phyloP scores from a whole-genome alignment of 176 grass and related monocot species.

The Themeda triandra region DNA sequence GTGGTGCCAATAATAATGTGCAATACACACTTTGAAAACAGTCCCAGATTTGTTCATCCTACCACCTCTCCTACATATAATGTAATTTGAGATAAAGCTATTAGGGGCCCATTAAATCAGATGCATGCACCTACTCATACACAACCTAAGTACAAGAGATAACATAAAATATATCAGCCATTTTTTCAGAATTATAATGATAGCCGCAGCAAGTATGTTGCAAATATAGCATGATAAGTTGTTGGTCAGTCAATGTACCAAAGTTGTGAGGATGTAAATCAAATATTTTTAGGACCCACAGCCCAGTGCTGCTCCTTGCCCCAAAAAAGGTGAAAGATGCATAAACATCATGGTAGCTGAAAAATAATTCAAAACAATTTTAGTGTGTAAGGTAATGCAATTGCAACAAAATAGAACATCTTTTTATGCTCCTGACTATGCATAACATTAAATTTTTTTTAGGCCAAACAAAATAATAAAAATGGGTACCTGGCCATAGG shows the following conservation, averaged over 20 bases:
- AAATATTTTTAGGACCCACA: neutral
- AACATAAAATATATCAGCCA: neutral
- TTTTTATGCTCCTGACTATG: neutral
- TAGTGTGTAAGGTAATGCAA: neutral
- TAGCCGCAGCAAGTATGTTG: neutral
- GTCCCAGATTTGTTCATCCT: neutral
- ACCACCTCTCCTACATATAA: neutral
- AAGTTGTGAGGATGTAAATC: too few species aligned
- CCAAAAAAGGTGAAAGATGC: neutral
- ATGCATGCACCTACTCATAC: neutral
- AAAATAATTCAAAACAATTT: neutral
- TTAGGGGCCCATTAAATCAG: neutral
- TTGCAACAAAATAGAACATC: neutral
- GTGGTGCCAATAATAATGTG: constrained; percentile 19
- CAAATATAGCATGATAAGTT: neutral
- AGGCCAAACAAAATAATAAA: neutral
- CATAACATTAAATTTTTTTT: neutral
- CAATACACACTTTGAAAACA: constrained; percentile 6
- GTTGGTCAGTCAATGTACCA: too few species aligned
- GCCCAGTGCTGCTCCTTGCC: neutral
- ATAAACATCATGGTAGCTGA: neutral
- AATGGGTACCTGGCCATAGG: neutral
- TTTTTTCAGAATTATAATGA: constrained; percentile 6
- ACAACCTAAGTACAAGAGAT: neutral
- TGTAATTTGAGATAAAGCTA: neutral